These are phyloP conservation scores for Fusarium udum DNA, from an alignment of 2,329 filamentous ascomycete species.

Conservation along the genomic window DNA sequence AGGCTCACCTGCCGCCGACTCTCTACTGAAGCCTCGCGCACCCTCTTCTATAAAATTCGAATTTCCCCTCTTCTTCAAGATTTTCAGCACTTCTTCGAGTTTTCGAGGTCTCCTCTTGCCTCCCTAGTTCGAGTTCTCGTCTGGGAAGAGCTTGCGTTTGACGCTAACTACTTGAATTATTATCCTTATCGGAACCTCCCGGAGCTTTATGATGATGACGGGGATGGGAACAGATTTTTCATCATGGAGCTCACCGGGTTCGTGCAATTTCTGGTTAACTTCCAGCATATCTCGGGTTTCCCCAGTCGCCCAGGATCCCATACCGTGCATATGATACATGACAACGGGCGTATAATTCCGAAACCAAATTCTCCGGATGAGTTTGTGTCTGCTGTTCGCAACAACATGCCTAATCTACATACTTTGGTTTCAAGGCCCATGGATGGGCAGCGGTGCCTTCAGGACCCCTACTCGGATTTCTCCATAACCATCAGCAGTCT, in stretches of 20 bases:
- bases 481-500: neutral
- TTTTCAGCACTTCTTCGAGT: neutral
- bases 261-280: neutral
- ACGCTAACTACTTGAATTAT: too few relatives aligned
- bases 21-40: neutral
- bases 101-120: neutral
- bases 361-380: neutral
- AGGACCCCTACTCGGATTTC: neutral
- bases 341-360: too few relatives aligned
- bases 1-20: neutral
- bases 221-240: neutral
- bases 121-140: neutral
- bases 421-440: conserved; percentile 13
- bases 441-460: neutral
- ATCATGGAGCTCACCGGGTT: neutral
- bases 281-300: neutral
- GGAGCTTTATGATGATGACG: neutral
- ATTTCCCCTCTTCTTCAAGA: neutral
- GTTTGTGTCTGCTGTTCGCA: neutral
- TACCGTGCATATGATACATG: neutral
- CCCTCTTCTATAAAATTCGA: neutral
- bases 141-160: conserved; percentile 10
- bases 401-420: neutral
- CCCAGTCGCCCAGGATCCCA: too few relatives aligned
- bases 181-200: neutral